Conservation (phyloP, 768 basidiomycete species). For the Hygrophoropsis aurantiaca region DNA sequence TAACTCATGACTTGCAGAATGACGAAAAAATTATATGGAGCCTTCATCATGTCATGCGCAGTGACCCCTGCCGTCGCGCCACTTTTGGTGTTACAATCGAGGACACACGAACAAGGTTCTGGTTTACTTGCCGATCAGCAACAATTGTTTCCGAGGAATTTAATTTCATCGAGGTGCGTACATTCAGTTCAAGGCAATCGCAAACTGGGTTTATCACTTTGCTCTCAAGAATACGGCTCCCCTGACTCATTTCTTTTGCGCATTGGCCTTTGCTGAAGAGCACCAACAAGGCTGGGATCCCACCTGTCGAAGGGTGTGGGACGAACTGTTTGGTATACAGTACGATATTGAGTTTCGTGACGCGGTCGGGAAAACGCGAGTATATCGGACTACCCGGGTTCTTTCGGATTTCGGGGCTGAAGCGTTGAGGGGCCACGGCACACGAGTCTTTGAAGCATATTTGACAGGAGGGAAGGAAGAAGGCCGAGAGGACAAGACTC, state of each 20-base stretch:
- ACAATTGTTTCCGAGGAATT: constrained; percentile 15
- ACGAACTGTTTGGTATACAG: no score
- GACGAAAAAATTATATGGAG: constrained; percentile 17
- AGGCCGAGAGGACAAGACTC: no score
- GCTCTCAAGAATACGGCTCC: not conserved
- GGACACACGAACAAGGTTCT: constrained; percentile 20
- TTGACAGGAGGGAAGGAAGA: not conserved
- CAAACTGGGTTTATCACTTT: no score
- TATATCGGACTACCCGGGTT: not conserved
- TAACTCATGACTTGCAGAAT: no score
- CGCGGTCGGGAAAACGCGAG: not conserved
- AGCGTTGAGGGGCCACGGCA: not conserved
- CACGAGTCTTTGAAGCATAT: not conserved
- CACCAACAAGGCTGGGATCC: constrained; percentile 4
- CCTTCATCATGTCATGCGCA: constrained; percentile 20
- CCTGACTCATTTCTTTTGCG: not conserved
- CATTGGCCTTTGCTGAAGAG: constrained; percentile 1
- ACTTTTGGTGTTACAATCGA: constrained; percentile 26
- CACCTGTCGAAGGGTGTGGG: not conserved
- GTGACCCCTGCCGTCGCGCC: constrained; percentile 23
- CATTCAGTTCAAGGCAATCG: no score
- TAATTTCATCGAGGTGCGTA: constrained; percentile 13
- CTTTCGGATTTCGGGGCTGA: constrained; percentile 1
- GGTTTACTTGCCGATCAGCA: constrained; percentile 23
- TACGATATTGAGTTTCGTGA: not conserved